These are phyloP conservation scores for Cyphellophora attinorum DNA, from an alignment of 2,329 filamentous ascomycete species.

Conservation along the genomic window DNA sequence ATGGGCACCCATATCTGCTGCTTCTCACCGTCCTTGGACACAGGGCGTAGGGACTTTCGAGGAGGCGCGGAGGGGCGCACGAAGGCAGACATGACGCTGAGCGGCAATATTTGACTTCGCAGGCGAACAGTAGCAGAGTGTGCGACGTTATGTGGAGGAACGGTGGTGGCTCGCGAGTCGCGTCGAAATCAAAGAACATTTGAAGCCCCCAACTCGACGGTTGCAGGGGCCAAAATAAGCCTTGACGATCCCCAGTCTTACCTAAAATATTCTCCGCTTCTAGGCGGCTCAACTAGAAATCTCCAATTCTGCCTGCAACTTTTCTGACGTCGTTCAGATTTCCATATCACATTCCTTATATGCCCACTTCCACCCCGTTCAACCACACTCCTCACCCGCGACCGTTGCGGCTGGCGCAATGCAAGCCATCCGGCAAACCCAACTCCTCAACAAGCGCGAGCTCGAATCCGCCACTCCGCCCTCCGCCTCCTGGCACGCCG, in stretches of 20 bases:
- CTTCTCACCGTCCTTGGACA: slow-evolving; percentile 54
- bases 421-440: slow-evolving; percentile 90
- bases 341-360: neutral
- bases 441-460: slow-evolving; percentile 87
- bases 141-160: too few relatives aligned
- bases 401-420: slow-evolving; percentile 41
- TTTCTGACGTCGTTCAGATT: too few relatives aligned
- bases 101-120: too few relatives aligned
- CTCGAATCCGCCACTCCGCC: slow-evolving; percentile 82
- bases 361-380: slow-evolving; percentile 8
- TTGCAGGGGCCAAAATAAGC: too few relatives aligned
- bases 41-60: slow-evolving; percentile 24
- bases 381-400: too few relatives aligned
- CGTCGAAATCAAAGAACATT: too few relatives aligned
- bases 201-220: too few relatives aligned
- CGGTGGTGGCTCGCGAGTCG: too few relatives aligned
- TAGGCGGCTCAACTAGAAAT: slow-evolving; percentile 2
- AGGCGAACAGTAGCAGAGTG: too few relatives aligned
- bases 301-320: neutral
- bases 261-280: neutral
- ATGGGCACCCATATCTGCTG: slow-evolving; percentile 92
- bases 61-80: slow-evolving; percentile 18
- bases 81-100: slow-evolving; percentile 7
- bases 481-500: slow-evolving; percentile 89
- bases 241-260: too few relatives aligned